phyloP scores from a whole-genome alignment of 352 stramenopile species.

The Phytopythium mirpurense region DNA sequence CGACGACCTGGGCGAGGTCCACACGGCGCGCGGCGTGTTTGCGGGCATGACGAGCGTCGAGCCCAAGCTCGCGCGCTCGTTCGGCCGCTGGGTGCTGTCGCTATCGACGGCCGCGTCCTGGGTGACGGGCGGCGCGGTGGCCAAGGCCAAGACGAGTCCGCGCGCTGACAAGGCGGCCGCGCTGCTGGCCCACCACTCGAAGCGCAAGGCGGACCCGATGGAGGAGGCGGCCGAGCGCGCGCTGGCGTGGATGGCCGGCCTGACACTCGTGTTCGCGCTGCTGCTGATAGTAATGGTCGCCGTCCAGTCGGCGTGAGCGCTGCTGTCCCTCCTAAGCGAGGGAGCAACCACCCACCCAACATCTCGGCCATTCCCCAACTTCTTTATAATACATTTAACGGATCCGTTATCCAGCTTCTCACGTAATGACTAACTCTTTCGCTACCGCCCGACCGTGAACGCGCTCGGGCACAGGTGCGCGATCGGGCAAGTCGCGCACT shows the following conservation, averaged over 20 bases:
- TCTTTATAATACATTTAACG: neutral
- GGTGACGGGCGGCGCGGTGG: neutral
- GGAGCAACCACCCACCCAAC: neutral
- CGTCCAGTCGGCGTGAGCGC: slow-evolving; percentile 14
- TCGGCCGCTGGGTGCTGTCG: slow-evolving; percentile 24
- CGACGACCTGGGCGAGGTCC: slow-evolving; percentile 32
- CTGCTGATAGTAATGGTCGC: slow-evolving; percentile 32
- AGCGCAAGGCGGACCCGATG: slow-evolving; percentile 15
- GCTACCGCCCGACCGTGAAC: slow-evolving; percentile 9
- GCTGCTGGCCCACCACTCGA: slow-evolving; percentile 14
- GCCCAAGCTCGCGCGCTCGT: slow-evolving; percentile 22
- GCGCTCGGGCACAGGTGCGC: slow-evolving; percentile 49
- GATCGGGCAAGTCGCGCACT: slow-evolving; percentile 52
- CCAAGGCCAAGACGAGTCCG: slow-evolving; percentile 10
- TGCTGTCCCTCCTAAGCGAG: neutral
- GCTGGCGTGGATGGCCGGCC: slow-evolving; percentile 22
- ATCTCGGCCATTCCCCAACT: neutral
- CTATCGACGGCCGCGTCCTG: slow-evolving; percentile 17
- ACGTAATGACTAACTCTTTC: too few relatives aligned
- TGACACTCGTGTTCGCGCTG: slow-evolving; percentile 26
- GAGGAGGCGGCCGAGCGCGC: slow-evolving; percentile 31
- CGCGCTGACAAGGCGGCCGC: slow-evolving; percentile 16
- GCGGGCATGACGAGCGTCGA: slow-evolving; percentile 16
- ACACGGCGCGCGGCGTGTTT: slow-evolving; percentile 7
- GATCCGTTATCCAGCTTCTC: too few relatives aligned